Evolutionary conservation across 1,284 basidiomycete genomes (phyloP), one percentile per base, ranked within the genome.

Genomic region (Trametes pubescens): DNA sequence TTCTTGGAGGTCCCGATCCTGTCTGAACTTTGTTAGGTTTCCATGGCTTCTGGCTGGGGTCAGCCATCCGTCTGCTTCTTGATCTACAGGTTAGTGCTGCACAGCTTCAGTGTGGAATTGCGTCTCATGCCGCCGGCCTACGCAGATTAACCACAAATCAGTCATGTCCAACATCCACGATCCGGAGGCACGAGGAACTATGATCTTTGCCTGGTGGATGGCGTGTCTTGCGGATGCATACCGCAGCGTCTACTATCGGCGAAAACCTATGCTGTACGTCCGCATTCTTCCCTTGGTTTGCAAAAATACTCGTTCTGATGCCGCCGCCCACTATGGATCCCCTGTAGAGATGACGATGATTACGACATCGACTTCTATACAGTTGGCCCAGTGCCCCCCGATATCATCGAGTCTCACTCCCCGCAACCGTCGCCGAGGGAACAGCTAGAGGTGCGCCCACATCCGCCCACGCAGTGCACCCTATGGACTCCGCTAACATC

Each of bases 141-240:
- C 71, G 37, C 68, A 93, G 91, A 91, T 93, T 74, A 93, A 93
- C 75, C 89, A 92, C 72, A 92, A 91, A 75, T 86, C 89, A 4
- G 88, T 88, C 49, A 86, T 91, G 79, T 81, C 84, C 5, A 85
- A 81, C 63, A 89, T 91, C 65, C 81, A 84, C 67, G 90, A 92
- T 73, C 81, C 85, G 32, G 91, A 93, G 70, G 85, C 81, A 52
- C 85, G 89, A 59, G 89, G 90, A 24, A 92, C 89, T 2, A 91
- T 93, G 88, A 89, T 92, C 49, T 94, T 93, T 73, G 89, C 93
- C 1, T 96, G 94, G 93, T 90, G 88, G 86, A 81, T 86, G 76
- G 84, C 86, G 18, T 86, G 84, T 72, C 72, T 89, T 35, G 78
- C 81, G 4, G 90, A 91, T 64, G 84, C 86, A 0, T 86, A 84